phyloP scores from a whole-genome alignment of 345 rosid species.

The Psidium friedrichsthalianum region DNA sequence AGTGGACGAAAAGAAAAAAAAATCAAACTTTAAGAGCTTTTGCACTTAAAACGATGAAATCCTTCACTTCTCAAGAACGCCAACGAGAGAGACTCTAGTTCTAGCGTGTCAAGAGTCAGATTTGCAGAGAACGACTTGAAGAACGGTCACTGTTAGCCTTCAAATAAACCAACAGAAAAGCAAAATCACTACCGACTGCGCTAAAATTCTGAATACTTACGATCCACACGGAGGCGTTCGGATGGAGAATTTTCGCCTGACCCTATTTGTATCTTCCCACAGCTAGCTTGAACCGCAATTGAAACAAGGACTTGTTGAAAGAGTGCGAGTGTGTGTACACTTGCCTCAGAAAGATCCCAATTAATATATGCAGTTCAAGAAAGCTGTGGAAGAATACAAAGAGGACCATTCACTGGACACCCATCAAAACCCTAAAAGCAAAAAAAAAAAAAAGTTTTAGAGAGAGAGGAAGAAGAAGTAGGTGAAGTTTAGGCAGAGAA shows the following conservation, averaged over 20 bases:
- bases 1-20: neutral
- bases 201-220: neutral
- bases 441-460: no score
- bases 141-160: neutral
- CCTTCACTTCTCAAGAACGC: neutral
- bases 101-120: neutral
- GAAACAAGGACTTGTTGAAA: neutral
- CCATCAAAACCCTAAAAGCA: neutral
- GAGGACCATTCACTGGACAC: conserved; percentile 33
- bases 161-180: neutral
- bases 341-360: neutral
- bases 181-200: neutral
- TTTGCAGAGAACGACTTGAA: neutral
- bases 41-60: neutral
- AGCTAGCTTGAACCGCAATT: conserved; percentile 84
- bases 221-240: neutral
- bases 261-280: conserved; percentile 77
- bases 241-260: conserved; percentile 11
- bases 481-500: conserved; percentile 3
- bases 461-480: neutral
- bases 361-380: conserved; percentile 77
- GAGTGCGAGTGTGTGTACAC: neutral
- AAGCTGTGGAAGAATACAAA: conserved; percentile 99
- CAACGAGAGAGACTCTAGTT: neutral
- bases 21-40: neutral